Evolutionary conservation across 495 filamentous ascomycete genomes (phyloP).

Genomic region (Aspergillus indologenus): DNA sequence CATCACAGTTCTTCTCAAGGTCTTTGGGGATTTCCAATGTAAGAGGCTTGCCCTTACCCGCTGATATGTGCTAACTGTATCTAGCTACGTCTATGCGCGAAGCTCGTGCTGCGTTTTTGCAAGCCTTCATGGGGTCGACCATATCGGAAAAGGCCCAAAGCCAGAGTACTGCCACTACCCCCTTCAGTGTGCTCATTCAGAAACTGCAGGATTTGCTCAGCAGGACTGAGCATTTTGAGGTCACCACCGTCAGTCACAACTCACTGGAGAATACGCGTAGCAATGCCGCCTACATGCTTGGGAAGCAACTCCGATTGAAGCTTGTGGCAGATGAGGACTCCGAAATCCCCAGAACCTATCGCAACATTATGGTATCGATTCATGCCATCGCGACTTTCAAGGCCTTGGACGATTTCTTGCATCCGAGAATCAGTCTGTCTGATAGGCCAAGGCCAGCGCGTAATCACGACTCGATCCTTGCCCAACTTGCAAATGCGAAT

Average conservation of each 20-base stretch:
- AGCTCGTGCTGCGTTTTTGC: conserved; percentile 79
- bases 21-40: conserved; percentile 66
- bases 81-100: conserved; percentile 37
- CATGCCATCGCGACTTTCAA: conserved; percentile 99
- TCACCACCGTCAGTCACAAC: conserved; percentile 91
- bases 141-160: conserved; percentile 60
- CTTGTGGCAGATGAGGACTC: conserved; percentile 87
- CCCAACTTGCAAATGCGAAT: conserved; percentile 80
- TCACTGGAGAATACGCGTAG: conserved; percentile 87
- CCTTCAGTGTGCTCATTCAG: conserved; percentile 86
- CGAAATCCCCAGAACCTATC: conserved; percentile 78
- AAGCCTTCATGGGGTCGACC: conserved; percentile 86
- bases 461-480: conserved; percentile 64
- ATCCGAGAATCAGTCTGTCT: conserved; percentile 79
- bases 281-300: conserved; percentile 92
- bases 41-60: conserved; percentile 16
- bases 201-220: conserved; percentile 96
- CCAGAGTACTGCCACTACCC: conserved; percentile 65
- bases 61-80: not conserved
- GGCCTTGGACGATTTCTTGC: conserved; percentile 91
- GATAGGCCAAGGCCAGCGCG: conserved; percentile 73
- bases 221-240: conserved; percentile 96
- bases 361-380: conserved; percentile 95
- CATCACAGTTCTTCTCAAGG: conserved; percentile 74
- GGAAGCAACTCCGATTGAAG: conserved; percentile 89